phyloP scores from a whole-genome alignment of 805 yeast species.

The Candida tibetensis region DNA sequence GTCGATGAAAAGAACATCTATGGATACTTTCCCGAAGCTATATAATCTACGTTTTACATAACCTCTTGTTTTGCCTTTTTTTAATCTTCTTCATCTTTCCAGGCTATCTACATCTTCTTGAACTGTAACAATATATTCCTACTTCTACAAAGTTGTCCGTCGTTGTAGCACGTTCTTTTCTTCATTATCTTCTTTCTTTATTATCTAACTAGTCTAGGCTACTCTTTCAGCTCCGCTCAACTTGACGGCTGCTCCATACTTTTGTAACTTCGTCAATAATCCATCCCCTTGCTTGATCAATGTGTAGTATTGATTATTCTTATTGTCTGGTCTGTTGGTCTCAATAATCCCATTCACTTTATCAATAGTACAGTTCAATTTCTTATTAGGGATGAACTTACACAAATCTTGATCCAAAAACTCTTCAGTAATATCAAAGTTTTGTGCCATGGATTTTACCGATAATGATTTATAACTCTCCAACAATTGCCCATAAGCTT shows the following conservation, averaged over 20 bases:
- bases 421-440: constrained; percentile 84
- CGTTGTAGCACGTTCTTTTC: no score
- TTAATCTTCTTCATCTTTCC: no score
- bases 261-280: constrained; percentile 88
- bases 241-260: constrained; percentile 96
- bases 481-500: constrained; percentile 88
- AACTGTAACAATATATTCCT: no score
- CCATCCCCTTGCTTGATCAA: constrained; percentile 91
- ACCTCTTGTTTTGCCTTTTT: no score
- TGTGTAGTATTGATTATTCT: constrained; percentile 87
- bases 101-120: no score
- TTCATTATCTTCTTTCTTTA: no score
- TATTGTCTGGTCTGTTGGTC: constrained; percentile 94
- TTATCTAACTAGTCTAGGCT: no score
- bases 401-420: constrained; percentile 86
- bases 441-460: constrained; percentile 87
- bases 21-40: no score
- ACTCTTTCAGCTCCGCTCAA: constrained; percentile 86
- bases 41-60: no score
- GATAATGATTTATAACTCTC: constrained; percentile 93
- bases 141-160: no score
- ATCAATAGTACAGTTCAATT: constrained; percentile 93
- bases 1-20: no score
- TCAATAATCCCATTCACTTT: constrained; percentile 92
- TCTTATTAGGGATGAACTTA: constrained; percentile 88